phyloP scores from a whole-genome alignment of 225 moss, liverwort and hornwort genomes.

The Lunularia cruciata region DNA sequence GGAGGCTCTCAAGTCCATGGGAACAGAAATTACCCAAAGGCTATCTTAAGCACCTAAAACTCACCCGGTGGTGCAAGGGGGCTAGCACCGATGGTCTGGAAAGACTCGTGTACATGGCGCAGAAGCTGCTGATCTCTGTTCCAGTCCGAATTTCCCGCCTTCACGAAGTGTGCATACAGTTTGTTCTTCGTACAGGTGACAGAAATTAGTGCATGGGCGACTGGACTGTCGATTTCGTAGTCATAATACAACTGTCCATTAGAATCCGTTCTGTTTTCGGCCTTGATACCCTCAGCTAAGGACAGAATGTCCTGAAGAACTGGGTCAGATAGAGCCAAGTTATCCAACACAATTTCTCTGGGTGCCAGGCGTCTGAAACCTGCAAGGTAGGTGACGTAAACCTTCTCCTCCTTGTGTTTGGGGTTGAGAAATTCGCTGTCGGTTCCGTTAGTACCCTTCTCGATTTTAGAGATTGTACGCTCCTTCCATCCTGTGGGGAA shows the following conservation, averaged over 20 bases:
- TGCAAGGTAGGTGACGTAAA: conserved; percentile 81
- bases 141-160: conserved; percentile 88
- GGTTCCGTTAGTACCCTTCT: conserved; percentile 98
- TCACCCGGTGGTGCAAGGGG: conserved; percentile 35
- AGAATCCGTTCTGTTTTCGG: conserved; percentile 55
- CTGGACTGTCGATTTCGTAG: conserved; percentile 85
- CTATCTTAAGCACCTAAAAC: conserved; percentile 6
- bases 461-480: conserved; percentile 87
- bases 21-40: not conserved
- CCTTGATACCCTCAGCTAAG: conserved; percentile 68
- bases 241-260: conserved; percentile 85
- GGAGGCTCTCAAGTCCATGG: not conserved
- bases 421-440: conserved; percentile 97
- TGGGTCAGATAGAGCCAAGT: conserved; percentile 91
- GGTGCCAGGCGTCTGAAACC: conserved; percentile 84
- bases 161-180: conserved; percentile 95
- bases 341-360: conserved; percentile 81
- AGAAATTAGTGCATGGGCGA: conserved; percentile 84
- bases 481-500: conserved; percentile 97
- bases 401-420: conserved; percentile 91
- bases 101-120: conserved; percentile 82
- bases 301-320: conserved; percentile 83
- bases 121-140: conserved; percentile 70
- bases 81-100: conserved; percentile 62
- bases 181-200: conserved; percentile 99